These are phyloP conservation scores for Pseudopithomyces chartarum DNA, from an alignment of 2,329 filamentous ascomycete genomes.

Conservation along the genomic window DNA sequence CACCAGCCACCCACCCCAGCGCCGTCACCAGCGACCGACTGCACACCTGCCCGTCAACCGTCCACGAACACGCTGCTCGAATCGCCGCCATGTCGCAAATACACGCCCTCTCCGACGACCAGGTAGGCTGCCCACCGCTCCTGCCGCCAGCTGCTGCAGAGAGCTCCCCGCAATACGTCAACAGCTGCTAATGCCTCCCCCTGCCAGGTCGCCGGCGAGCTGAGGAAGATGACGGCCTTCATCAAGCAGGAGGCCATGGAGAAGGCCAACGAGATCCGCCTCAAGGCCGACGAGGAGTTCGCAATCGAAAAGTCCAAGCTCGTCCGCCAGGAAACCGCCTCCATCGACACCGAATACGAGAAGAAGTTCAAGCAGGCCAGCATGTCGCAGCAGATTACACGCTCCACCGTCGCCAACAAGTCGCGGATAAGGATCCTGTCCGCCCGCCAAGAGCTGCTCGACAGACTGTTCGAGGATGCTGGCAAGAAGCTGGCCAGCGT, in stretches of 20 bases:
- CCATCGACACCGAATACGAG: conserved; percentile 91
- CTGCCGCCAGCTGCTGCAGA: conserved; percentile 16
- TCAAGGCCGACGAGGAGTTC: conserved; percentile 99
- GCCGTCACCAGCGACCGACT: conserved; percentile 14
- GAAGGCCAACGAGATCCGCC: conserved; percentile 94
- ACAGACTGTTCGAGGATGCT: conserved; percentile 84
- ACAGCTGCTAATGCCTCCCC: conserved; percentile 33
- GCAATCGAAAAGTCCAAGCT: conserved; percentile 99
- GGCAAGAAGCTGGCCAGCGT: conserved; percentile 71
- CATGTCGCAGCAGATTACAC: conserved; percentile 98
- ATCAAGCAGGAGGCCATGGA: conserved; percentile 98
- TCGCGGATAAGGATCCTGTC: conserved; percentile 86
- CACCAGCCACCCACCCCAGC: conserved; percentile 3
- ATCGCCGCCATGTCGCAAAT: conserved; percentile 79
- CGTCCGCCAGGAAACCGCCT: conserved; percentile 88
- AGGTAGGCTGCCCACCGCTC: conserved; percentile 63
- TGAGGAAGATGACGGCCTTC: conserved; percentile 99
- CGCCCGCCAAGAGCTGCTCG: conserved; percentile 87
- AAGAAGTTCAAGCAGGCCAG: conserved; percentile 99
- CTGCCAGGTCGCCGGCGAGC: conserved; percentile 87
- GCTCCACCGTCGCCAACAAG: conserved; percentile 95
- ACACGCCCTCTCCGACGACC: conserved; percentile 96
- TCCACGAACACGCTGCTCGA: conserved; percentile 8
- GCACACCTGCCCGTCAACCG: conserved; percentile 6
- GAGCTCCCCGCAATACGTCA: conserved; percentile 25